Base-by-base conservation (phyloP, 164 flowering plant genomes). In the Santalum album region DNA sequence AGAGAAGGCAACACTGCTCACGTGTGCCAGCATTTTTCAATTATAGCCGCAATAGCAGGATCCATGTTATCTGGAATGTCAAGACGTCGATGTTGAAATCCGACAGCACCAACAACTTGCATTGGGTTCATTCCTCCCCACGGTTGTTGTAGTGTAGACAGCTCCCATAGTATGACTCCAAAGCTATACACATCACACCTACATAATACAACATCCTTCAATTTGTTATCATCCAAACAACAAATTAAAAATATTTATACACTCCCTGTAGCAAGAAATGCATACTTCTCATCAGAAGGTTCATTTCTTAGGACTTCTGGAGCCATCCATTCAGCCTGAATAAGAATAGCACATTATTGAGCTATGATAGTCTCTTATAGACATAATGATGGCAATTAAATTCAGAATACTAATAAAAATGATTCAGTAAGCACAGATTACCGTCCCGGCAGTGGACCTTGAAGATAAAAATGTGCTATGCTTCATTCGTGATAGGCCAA, bases 271-370 rank as follows among this genome's bases (percentile, higher is more conserved):
- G 45, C 6, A 32, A n/a, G 25, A 46, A 24, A 25, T 56, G 48
- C 74, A 21, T 79, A 92, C 99, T 87, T 92, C 52, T 92, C 99
- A 68, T 92, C 75, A 14, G 99, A 81, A 59, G 90, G 99, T 71
- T 92, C 99, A 69, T 92, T 89, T 70, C 91, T 69, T 23, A 92
- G 74, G 29, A 92, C 96, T 74, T 92, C 99, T 46, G 99, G 99
- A 59, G 99, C 99, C 99, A 92, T 92, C 99, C 99, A 92, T 65
- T 92, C 96, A 38, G 99, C 96, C 99, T 92, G 79, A 55, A 71
- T 52, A 69, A 58, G n/a, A n/a, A n/a, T n/a, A n/a, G n/a, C n/a
- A n/a, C n/a, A n/a, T n/a, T n/a, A n/a, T n/a, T n/a, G n/a, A n/a
- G n/a, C n/a, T n/a, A n/a, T n/a, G n/a, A n/a, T n/a, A 29, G 34